Evolutionary conservation across 2,329 filamentous ascomycete species (phyloP), one percentile per base, ranked within the genome.

Genomic region (Sclerotinia subarctica): DNA sequence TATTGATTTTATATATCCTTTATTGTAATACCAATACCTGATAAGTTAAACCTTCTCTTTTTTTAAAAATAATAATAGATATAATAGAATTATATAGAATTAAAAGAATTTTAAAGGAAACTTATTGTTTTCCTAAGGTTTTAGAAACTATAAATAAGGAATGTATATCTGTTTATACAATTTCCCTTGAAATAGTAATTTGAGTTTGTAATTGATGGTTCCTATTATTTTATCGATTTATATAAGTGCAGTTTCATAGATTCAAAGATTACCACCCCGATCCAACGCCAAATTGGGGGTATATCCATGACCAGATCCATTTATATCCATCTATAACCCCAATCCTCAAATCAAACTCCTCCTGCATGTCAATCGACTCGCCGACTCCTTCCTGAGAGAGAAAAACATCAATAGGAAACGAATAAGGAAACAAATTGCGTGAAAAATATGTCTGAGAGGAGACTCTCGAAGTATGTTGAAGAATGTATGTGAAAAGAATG

Each of bases 291-390:
- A 11, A 64, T 54, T 17, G n/a, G 35, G 47, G n/a, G 35, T 57
- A 57, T 63, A 63, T 63, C 56, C 10, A 63, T 19, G 29, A 47
- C n/a, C 46, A 62, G 59, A 62, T 51, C n/a, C 59, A 38, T 62
- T 32, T 62, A 51, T 62, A 67, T 62, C 56, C 47, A 63, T 46
- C 35, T 51, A 57, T 44, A n/a, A 29, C 19, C 21, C n/a, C 51
- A 44, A 56, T 44, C 13, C 42, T 46, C 29, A 26, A 51, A 24
- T 38, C n/a, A 51, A 42, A 49, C 44, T 38, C 56, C 24, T 38
- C 32, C 58, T 5, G 17, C 44, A 17, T 21, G 35, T 19, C 26
- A 49, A 29, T 26, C 17, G 17, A 64, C 32, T 35, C 10, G 44
- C 17, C 11, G 5, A 19, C 19, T 17, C 35, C 26, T 17, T 13